Conservation (phyloP, 805 yeast species). For the Starmera quercuum region DNA sequence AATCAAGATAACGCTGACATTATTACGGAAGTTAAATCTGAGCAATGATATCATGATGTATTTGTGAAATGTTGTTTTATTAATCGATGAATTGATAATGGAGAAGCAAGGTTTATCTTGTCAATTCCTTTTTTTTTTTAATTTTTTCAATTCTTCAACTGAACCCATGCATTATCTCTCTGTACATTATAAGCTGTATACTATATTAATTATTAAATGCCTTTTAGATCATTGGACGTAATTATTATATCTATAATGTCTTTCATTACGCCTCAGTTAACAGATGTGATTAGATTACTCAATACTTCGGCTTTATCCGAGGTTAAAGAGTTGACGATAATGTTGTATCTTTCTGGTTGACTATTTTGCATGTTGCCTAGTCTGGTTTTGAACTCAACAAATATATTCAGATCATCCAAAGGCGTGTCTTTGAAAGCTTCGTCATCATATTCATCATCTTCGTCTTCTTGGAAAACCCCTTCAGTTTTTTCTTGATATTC, state of each 20-base stretch:
- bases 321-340: slow-evolving; percentile 19
- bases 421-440: slow-evolving; percentile 77
- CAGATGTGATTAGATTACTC: neutral
- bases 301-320: slow-evolving; percentile 18
- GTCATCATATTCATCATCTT: slow-evolving; percentile 44
- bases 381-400: slow-evolving; percentile 52
- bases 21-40: slow-evolving; percentile 1
- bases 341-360: slow-evolving; percentile 38
- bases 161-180: neutral
- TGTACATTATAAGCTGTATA: too few relatives aligned
- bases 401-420: slow-evolving; percentile 68
- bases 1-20: slow-evolving; percentile 2
- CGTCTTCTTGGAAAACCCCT: slow-evolving; percentile 18
- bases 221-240: too few relatives aligned
- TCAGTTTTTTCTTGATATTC: slow-evolving; percentile 20
- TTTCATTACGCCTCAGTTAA: too few relatives aligned
- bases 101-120: too few relatives aligned
- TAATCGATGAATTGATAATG: too few relatives aligned
- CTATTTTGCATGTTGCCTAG: slow-evolving; percentile 39
- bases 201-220: too few relatives aligned
- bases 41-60: too few relatives aligned
- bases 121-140: neutral
- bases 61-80: too few relatives aligned
- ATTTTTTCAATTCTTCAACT: neutral
- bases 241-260: too few relatives aligned